Base-by-base conservation (phyloP, 306 rosid species). In the Castanea mollissima region DNA sequence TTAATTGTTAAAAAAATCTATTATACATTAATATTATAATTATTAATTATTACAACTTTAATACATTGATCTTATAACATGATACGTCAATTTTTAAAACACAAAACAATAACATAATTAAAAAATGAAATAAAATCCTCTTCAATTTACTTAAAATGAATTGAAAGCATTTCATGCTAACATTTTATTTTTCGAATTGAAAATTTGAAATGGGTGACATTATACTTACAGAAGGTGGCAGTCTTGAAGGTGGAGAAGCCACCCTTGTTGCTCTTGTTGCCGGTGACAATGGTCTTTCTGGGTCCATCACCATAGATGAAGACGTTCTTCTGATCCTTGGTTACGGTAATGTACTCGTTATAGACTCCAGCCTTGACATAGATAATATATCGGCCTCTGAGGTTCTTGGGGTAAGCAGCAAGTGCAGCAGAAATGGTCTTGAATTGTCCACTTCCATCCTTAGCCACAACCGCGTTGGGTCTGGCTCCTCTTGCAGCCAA, bases 271-370 rank as follows among this genome's bases (percentile, higher is more conserved):
- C 64, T 77, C 79, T 82, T 91, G 7, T 27, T 67, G 1, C 98
- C 97, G 0, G 92, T 91, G 69, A 93, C 65, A 6, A 93, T 51
- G 68, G 94, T 93, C 38, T 4, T 78, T 16, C 20, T 19, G 4
- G 94, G 87, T 29, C 98, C 98, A 80, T 93, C 98, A 2, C 98
- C 98, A 11, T 82, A 93, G 80, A 93, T 85, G 58, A 80, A 76
- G 7, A 91, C 15, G 44, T 93, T 89, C 2, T 0, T 54, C 11
- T 73, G 69, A 0, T 2, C 0, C 16, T 85, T 83, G 2, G 80
- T 76, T 12, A 91, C 67, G 0, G n/a, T 85, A 81, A 91, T 55
- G 67, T 77, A 75, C 81, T 91, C 97, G 0, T 82, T 19, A 71
- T 93, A 93, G 14, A 88, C 34, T 20, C 97, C 97, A 0, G 88